Evolutionary conservation across 75 land plant species (phyloP).

Genomic region (Pinus taeda): DNA sequence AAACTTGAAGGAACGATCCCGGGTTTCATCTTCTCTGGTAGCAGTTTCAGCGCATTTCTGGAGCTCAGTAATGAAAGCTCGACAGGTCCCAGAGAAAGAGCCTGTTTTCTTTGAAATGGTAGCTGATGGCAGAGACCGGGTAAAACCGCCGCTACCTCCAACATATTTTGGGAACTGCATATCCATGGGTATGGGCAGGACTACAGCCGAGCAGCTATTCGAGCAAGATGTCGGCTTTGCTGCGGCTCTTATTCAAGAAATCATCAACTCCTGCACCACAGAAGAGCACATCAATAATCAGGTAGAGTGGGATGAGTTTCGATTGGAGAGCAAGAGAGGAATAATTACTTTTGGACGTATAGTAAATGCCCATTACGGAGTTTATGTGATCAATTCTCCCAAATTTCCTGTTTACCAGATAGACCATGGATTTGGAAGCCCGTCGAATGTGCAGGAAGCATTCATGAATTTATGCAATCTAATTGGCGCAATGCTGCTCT

Average conservation of each 20-base stretch:
- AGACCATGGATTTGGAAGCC: constrained; percentile 47
- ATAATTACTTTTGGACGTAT: constrained; percentile 2
- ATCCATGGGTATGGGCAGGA: neutral
- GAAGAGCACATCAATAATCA: neutral
- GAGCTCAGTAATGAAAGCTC: constrained; percentile 29
- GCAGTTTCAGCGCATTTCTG: constrained; percentile 30
- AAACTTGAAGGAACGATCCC: neutral
- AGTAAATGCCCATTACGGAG: neutral
- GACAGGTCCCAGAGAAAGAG: neutral
- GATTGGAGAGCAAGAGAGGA: constrained; percentile 5
- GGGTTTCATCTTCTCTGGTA: constrained; percentile 18
- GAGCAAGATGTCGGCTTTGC: constrained; percentile 1
- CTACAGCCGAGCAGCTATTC: neutral
- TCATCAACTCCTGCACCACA: neutral
- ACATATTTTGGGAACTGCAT: constrained; percentile 53
- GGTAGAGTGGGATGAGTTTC: constrained; percentile 3
- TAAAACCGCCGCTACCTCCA: constrained; percentile 24
- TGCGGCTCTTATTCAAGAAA: neutral
- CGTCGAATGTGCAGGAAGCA: constrained; percentile 21
- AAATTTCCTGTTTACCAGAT: constrained; percentile 26
- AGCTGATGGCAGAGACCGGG: constrained; percentile 19
- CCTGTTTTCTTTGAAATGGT: constrained; percentile 4
- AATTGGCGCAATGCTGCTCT: constrained; percentile 17
- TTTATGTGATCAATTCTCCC: constrained; percentile 33
- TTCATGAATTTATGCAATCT: constrained; percentile 1